A percentile compares a stretch with the other conserved stretches of the same genome.
Evolutionary conservation across 2,329 filamentous ascomycete genomes (phyloP).

Genomic region (Pseudonectria buxi): DNA sequence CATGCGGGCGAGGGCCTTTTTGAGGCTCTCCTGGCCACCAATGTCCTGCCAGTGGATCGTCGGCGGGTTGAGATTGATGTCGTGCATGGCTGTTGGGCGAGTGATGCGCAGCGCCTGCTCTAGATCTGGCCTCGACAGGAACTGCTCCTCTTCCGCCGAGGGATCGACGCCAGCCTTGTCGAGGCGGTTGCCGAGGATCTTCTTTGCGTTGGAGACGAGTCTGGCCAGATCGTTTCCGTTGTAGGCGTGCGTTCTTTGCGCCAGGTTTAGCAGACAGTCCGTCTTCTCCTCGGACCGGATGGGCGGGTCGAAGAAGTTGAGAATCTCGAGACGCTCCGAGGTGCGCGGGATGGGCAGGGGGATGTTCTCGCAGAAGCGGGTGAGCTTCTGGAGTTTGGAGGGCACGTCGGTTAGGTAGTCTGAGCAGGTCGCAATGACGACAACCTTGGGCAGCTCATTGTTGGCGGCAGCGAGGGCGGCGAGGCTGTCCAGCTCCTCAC

Average conservation of each 20-base stretch:
- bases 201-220: conserved; percentile 41
- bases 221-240: conserved; percentile 70
- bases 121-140: conserved; percentile 45
- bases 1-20: conserved; percentile 50
- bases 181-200: conserved; percentile 20
- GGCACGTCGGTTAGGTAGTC: conserved; percentile 69
- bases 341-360: conserved; percentile 72
- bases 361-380: conserved; percentile 61
- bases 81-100: conserved; percentile 80
- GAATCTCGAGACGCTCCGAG: conserved; percentile 63
- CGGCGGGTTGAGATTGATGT: conserved; percentile 81
- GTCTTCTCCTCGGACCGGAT: conserved; percentile 44
- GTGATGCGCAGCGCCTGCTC: conserved; percentile 59
- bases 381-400: conserved; percentile 54
- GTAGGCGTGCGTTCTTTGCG: conserved; percentile 78
- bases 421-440: conserved; percentile 69
- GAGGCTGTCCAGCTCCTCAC: conserved; percentile 50
- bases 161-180: conserved; percentile 12
- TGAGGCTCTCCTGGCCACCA: conserved; percentile 74
- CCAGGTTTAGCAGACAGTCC: conserved; percentile 51
- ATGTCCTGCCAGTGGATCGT: conserved; percentile 84
- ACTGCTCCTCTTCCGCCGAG: conserved; percentile 15
- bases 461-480: conserved; percentile 31
- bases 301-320: conserved; percentile 50
- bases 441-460: conserved; percentile 45